These are phyloP conservation scores for Pluteus cervinus DNA, from an alignment of 768 basidiomycete genomes.

Conservation along the genomic window DNA sequence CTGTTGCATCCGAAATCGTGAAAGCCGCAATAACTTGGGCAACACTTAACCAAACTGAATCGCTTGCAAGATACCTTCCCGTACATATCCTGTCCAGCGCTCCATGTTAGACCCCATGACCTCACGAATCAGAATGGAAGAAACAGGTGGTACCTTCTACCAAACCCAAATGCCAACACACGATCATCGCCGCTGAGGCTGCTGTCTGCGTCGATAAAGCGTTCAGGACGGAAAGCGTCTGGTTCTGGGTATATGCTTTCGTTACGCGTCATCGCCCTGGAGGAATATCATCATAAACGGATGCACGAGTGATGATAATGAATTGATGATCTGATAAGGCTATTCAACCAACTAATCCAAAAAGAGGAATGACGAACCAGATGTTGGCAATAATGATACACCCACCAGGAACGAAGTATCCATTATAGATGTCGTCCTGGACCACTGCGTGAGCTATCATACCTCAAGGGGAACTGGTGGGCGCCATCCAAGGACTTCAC, in stretches of 20 bases:
- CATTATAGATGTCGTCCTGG: slow-evolving; percentile 44
- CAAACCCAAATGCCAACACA: slow-evolving; percentile 15
- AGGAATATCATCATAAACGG: no score
- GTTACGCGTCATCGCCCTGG: slow-evolving; percentile 51
- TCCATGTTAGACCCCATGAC: no score
- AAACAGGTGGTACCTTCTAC: slow-evolving; percentile 10
- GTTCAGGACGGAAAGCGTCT: slow-evolving; percentile 41
- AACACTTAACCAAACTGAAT: slow-evolving; percentile 19
- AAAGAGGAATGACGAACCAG: no score
- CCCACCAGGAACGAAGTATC: slow-evolving; percentile 39
- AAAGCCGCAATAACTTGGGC: slow-evolving; percentile 19
- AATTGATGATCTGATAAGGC: no score
- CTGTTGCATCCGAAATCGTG: slow-evolving; percentile 12
- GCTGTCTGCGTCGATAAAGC: slow-evolving; percentile 27
- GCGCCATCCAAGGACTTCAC: slow-evolving; percentile 47
- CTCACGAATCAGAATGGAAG: neutral
- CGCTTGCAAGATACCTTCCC: slow-evolving; percentile 21
- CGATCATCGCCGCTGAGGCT: slow-evolving; percentile 2
- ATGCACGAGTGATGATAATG: no score
- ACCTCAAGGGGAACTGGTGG: slow-evolving; percentile 42
- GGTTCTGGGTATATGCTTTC: slow-evolving; percentile 42
- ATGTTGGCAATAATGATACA: slow-evolving; percentile 37
- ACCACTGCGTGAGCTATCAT: slow-evolving; percentile 47
- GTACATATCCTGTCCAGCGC: slow-evolving; percentile 16
- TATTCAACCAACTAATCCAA: no score